These are phyloP conservation scores for Wallacemonas sp. DNA, from an alignment of 208 protist species.

Conservation along the genomic window DNA sequence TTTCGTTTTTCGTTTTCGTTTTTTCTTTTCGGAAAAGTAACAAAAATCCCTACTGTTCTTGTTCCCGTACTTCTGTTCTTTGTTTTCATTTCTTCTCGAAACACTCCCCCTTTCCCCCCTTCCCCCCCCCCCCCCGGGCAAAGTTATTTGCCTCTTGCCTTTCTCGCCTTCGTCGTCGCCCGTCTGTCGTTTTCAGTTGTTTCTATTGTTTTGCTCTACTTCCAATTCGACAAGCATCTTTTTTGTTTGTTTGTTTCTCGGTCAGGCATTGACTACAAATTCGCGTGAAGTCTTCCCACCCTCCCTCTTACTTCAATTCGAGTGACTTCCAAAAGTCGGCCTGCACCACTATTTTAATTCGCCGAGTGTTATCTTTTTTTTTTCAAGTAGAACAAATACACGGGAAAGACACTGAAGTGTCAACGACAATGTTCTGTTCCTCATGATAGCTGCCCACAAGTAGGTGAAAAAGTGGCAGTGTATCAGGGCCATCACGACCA, in stretches of 20 bases:
- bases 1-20: constrained; percentile 10
- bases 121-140: not conserved
- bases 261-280: not conserved
- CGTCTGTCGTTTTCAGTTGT: not conserved
- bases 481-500: too few species aligned
- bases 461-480: too few species aligned
- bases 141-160: not conserved
- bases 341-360: not conserved
- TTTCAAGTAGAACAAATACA: not conserved
- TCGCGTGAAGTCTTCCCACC: not conserved
- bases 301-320: not conserved
- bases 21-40: too few species aligned
- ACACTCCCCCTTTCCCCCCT: not conserved
- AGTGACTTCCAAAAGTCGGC: constrained; percentile 2
- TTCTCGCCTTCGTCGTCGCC: not conserved
- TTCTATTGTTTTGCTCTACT: constrained; percentile 7
- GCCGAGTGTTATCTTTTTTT: too few species aligned
- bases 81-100: constrained; percentile 9
- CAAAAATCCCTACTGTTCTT: not conserved
- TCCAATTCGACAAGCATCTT: too few species aligned
- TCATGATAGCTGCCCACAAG: too few species aligned
- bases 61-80: not conserved
- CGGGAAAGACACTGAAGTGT: not conserved
- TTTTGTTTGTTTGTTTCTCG: not conserved
- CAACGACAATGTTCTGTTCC: too few species aligned